Evolutionary conservation across 768 basidiomycete species (phyloP), one percentile per base, ranked within the genome.

Genomic region (Amanita molliuscula): DNA sequence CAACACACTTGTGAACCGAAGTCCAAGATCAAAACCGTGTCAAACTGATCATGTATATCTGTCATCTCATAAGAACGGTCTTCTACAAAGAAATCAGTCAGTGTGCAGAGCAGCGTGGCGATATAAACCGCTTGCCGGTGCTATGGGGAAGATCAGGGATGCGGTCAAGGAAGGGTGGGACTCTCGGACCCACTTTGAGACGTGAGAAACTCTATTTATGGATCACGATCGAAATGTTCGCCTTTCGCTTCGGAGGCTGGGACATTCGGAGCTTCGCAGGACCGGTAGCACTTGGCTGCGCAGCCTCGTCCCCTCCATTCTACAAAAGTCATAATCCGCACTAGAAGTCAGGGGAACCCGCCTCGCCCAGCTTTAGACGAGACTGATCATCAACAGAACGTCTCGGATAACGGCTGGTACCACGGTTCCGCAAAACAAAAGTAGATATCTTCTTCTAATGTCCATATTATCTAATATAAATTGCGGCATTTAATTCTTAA

Each of bases 21-120:
- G 67, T 98, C 95, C 29, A 98, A 73, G 59, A 98, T 96, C 37
- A 97, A 81, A 56, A 98, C 82, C 20, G 94, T 94, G 61, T 97
- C 93, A 63, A 95, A 97, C 56, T 92, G 82, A 65, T 90, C 85
- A 67, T 95, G 91, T 58, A 96, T 96, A 65, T 91, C 89, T 10
- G 84, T 73, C 86, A 89, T 88, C 47, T 15, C 11, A 13, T 5
- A 20, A 5, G 16, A 44, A 18, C 18, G 3, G 16, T 44, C 15
- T 29, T 45, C 44, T 31, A 29, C 7, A 1, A 31, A 29, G n/a
- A 31, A 9, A 16, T 13, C 0, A 11, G 44, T 45, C 16, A 45
- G 44, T 6, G 9, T 31, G 7, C 16, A 15, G 18, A 16, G n/a
- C n/a, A 21, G 25, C 0, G 6, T 26, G 25, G 15, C 20, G 25